These are phyloP conservation scores for Gaeumannomyces tritici DNA, from an alignment of 2,329 filamentous ascomycete species.

Conservation along the genomic window DNA sequence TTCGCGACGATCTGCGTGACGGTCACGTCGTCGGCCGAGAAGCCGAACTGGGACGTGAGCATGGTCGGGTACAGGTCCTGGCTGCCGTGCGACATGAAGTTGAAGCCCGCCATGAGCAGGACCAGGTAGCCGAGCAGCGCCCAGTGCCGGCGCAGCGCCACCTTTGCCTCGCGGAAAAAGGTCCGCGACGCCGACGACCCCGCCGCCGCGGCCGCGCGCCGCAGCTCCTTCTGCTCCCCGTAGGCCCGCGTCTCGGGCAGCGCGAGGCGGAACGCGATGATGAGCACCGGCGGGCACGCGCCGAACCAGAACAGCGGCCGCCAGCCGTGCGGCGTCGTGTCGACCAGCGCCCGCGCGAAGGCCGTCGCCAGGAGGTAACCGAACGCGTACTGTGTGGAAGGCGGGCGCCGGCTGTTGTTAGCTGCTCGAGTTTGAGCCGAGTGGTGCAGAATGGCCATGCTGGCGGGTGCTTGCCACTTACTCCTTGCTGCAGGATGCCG, in stretches of 20 bases:
- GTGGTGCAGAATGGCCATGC: constrained; percentile 24
- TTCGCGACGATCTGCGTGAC: constrained; percentile 66
- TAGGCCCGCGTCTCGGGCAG: constrained; percentile 74
- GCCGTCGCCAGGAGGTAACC: constrained; percentile 55
- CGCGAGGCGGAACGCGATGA: constrained; percentile 69
- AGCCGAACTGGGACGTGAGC: constrained; percentile 18
- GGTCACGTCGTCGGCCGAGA: constrained; percentile 5
- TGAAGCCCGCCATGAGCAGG: constrained; percentile 82
- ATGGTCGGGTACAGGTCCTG: constrained; percentile 44
- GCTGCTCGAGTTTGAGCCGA: too few relatives aligned
- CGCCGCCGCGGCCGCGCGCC: constrained; percentile 23
- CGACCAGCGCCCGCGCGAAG: constrained; percentile 56
- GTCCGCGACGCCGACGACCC: constrained; percentile 3
- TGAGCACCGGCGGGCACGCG: constrained; percentile 66
- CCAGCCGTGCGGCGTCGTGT: constrained; percentile 74
- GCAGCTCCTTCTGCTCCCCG: constrained; percentile 53
- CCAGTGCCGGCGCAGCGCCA: constrained; percentile 75
- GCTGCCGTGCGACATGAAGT: constrained; percentile 58
- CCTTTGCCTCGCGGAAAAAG: constrained; percentile 68
- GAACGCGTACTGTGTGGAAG: constrained; percentile 37
- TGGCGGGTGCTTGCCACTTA: background rate
- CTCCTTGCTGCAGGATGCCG: constrained; percentile 65
- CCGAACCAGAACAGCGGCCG: constrained; percentile 85
- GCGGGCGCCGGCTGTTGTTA: too few relatives aligned
- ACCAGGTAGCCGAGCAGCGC: constrained; percentile 71